A percentile compares a stretch with the other conserved stretches of the same genome.
Evolutionary conservation across 345 rosid genomes (phyloP).

Genomic region (Luvunga scandens): DNA sequence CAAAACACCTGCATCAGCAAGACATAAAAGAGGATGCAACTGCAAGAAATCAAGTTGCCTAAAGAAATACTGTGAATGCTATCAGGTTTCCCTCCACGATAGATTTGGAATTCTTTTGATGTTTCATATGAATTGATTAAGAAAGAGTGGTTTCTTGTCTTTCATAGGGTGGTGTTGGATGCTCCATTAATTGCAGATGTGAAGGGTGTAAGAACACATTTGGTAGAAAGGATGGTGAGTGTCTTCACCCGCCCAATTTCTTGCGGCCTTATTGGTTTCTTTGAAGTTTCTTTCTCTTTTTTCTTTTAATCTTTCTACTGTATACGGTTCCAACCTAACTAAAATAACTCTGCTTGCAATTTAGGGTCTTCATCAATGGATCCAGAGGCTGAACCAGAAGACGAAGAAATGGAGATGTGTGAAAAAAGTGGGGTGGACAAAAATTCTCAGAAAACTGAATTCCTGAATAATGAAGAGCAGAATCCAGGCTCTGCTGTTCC

Average conservation of each 20-base stretch:
- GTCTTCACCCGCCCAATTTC: background rate
- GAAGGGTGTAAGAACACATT: constrained; percentile 95
- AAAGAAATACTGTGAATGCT: constrained; percentile 99
- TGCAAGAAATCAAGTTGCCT: constrained; percentile 95
- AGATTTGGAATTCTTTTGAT: constrained; percentile 12
- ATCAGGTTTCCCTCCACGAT: constrained; percentile 59
- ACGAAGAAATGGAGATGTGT: constrained; percentile 53
- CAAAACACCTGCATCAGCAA: constrained; percentile 92
- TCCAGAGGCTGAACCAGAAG: constrained; percentile 48
- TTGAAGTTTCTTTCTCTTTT: background rate
- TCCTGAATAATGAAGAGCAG: constrained; percentile 53
- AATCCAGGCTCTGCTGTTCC: constrained; percentile 55
- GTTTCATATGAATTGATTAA: constrained; percentile 21
- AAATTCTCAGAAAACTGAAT: constrained; percentile 37
- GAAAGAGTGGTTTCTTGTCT: constrained; percentile 12
- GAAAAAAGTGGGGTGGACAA: constrained; percentile 39
- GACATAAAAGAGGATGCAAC: constrained; percentile 97
- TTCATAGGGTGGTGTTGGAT: constrained; percentile 88
- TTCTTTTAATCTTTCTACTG: background rate
- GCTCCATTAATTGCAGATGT: constrained; percentile 94
- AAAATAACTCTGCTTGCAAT: background rate
- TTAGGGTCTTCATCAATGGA: constrained; percentile 59
- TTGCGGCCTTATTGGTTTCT: too few relatives aligned
- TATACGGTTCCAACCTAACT: too few relatives aligned
- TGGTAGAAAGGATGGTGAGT: constrained; percentile 93